A percentile compares a stretch with the other conserved stretches of the same genome.
Evolutionary conservation across 2,329 filamentous ascomycete genomes (phyloP).

Genomic region (Bipolaris zeicola): DNA sequence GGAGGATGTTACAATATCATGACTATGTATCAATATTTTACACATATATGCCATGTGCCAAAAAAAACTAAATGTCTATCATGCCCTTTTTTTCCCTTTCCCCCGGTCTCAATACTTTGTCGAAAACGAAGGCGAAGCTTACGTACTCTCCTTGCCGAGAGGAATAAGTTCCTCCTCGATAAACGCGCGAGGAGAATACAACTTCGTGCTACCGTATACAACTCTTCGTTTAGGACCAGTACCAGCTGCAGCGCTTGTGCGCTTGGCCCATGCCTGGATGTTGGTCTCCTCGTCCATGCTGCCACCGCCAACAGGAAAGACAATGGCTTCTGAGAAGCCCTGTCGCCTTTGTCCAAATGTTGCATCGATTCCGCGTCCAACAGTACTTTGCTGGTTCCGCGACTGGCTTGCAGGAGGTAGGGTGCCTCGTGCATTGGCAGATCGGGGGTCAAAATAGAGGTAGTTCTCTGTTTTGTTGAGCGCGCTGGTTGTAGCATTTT

Average conservation of each 20-base stretch:
- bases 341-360: constrained; percentile 91
- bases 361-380: constrained; percentile 68
- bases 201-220: constrained; percentile 90
- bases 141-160: constrained; percentile 59
- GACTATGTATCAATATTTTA: neutral
- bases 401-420: constrained; percentile 78
- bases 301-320: constrained; percentile 91
- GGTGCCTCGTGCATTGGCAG: constrained; percentile 88
- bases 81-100: neutral
- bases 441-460: constrained; percentile 94
- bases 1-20: too few species aligned
- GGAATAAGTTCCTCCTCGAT: constrained; percentile 61
- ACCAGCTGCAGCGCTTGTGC: constrained; percentile 64
- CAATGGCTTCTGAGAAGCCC: constrained; percentile 85
- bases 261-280: constrained; percentile 90
- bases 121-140: constrained; percentile 1
- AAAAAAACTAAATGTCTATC: neutral
- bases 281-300: constrained; percentile 99
- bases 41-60: neutral
- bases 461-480: constrained; percentile 97
- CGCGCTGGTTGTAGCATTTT: constrained; percentile 84
- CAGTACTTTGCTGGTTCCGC: constrained; percentile 49
- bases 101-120: neutral
- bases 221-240: constrained; percentile 74
- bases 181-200: constrained; percentile 68